These are phyloP conservation scores for Triticum monococcum DNA, from an alignment of 176 grass and related monocot genomes.

Conservation along the genomic window DNA sequence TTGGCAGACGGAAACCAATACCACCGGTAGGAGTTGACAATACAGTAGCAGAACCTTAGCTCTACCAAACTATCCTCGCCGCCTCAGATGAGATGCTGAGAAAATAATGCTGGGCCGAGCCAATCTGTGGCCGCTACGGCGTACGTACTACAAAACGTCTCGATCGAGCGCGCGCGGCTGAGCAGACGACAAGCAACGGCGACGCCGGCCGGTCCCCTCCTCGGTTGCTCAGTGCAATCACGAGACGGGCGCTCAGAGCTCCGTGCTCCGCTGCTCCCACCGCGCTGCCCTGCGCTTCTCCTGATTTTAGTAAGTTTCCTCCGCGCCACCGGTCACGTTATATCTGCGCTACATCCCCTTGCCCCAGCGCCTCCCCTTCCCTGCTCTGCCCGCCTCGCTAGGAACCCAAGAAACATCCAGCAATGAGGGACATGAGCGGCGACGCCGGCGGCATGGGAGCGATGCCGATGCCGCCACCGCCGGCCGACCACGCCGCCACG, in stretches of 20 bases:
- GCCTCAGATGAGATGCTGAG: background rate
- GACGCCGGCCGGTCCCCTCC: too few relatives aligned
- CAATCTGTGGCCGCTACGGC: background rate
- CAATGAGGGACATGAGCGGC: constrained; percentile 19
- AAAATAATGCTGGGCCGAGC: background rate
- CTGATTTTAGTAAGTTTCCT: constrained; percentile 14
- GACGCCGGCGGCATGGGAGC: constrained; percentile 36
- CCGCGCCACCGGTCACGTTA: background rate
- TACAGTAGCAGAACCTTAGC: background rate
- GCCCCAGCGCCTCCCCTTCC: background rate
- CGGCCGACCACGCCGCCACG: background rate
- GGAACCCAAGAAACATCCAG: background rate
- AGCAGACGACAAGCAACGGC: background rate
- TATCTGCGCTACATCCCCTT: background rate
- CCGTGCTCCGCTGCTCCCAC: constrained; percentile 17
- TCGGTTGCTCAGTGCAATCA: constrained; percentile 30
- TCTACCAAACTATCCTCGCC: too few relatives aligned
- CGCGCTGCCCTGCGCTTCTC: constrained; percentile 9
- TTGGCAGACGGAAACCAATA: background rate
- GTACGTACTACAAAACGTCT: constrained; percentile 5
- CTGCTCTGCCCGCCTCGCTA: background rate
- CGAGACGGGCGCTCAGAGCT: constrained; percentile 9
- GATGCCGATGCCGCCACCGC: constrained; percentile 49
- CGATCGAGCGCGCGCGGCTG: background rate
- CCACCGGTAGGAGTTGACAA: background rate